Evolutionary conservation across 805 yeast genomes (phyloP), one percentile per base, ranked within the genome.

Genomic region (Myxozyma monticola): DNA sequence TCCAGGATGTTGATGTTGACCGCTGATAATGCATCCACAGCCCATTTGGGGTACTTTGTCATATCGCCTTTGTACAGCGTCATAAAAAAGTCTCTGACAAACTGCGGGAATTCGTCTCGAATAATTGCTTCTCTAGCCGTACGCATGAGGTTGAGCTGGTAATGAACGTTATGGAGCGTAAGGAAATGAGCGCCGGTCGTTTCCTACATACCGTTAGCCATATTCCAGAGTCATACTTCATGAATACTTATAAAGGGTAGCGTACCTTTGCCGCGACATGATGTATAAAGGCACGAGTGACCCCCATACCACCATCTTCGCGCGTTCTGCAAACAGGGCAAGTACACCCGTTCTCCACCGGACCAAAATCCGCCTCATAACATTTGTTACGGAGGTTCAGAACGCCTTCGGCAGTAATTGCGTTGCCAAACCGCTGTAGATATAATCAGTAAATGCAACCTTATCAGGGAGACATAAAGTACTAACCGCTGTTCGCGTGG

Each of bases 171-270:
- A 57, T 73, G 76, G 38, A 73, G 48, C 2, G 76, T 73, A 8
- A 73, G 61, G 14, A 73, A 49, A 42, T 73, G 76, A 10, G 76
- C 76, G 1, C 73, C 76, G 3, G 68, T 69, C 5, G 76, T 73
- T 51, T 73, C 77, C 56, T 52, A 28, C n/a, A 14, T n/a, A 35
- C 20, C 17, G 24, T 17, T 12, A 30, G 14, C 21, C 15, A 18
- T 14, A 2, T n/a, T 25, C 20, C 22, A 17, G n/a, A 28, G 1
- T 7, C 43, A 20, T 7, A 29, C 24, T 15, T 10, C 9, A 5
- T 28, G 8, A 18, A 7, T 4, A 15, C 15, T 4, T 7, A 28
- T 25, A n/a, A 21, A 10, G 10, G n/a, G 2, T 12, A 33, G 18
- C 50, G 2, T 29, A 49, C 56, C 43, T 66, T 69, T 8, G 74